Evolutionary conservation across 1,284 basidiomycete species (phyloP).

Genomic region (Erythrobasidium hasegawianum): DNA sequence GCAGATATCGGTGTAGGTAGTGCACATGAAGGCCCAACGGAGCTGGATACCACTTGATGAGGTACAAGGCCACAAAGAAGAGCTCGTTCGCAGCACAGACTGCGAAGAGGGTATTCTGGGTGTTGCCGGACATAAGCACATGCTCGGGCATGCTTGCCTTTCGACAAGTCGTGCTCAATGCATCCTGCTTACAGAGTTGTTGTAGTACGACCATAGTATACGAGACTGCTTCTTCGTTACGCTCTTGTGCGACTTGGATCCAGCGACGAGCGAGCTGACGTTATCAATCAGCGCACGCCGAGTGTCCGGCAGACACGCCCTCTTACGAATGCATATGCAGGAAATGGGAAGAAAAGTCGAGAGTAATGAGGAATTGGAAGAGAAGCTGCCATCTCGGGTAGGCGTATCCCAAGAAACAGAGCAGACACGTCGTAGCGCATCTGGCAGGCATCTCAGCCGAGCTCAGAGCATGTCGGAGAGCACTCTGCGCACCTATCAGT

Average conservation of each 20-base stretch:
- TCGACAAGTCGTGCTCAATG: not conserved
- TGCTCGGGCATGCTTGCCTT: not conserved
- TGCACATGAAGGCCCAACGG: constrained; percentile 55
- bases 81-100: constrained; percentile 97
- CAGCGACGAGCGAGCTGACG: constrained; percentile 86
- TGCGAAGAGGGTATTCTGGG: constrained; percentile 75
- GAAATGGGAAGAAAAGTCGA: constrained; percentile 98
- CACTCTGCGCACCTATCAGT: constrained; percentile 77
- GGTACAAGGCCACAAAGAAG: constrained; percentile 93
- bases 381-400: constrained; percentile 77
- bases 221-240: constrained; percentile 87
- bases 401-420: constrained; percentile 87
- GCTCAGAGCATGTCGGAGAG: not conserved
- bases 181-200: constrained; percentile 79
- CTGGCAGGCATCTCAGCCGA: constrained; percentile 51
- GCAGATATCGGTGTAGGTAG: constrained; percentile 40
- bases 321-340: constrained; percentile 99
- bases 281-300: not conserved
- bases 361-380: constrained; percentile 92
- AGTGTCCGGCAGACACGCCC: too few relatives aligned
- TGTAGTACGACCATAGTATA: constrained; percentile 92
- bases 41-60: constrained; percentile 77
- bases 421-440: constrained; percentile 90
- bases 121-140: not conserved
- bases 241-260: constrained; percentile 85